Conservation (phyloP, 306 rosid genomes). For the Elaeagnus macrophylla region DNA sequence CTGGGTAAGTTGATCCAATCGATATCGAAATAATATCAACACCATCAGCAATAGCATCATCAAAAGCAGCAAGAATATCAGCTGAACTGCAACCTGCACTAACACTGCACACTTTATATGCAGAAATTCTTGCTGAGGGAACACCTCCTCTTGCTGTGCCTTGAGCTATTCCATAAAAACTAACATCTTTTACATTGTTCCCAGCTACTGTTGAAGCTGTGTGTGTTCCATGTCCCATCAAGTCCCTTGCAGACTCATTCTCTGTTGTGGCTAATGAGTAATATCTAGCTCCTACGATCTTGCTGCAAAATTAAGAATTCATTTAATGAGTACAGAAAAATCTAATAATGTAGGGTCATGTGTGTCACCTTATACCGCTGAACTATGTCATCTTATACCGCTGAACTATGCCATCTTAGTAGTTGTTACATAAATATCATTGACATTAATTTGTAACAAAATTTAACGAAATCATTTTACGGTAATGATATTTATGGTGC, state of each 20-base stretch:
- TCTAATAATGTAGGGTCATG: not conserved
- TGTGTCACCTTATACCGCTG: not conserved
- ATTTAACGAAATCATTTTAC: too few species aligned
- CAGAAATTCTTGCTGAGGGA: constrained; percentile 19
- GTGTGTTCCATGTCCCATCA: constrained; percentile 14
- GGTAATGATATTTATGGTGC: too few species aligned
- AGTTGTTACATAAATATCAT: too few species aligned
- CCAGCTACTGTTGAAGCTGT: constrained; percentile 26
- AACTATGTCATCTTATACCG: not conserved
- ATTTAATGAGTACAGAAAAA: not conserved
- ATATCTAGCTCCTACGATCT: constrained; percentile 6
- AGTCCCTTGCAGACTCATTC: constrained; percentile 4
- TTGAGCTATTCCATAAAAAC: constrained; percentile 11
- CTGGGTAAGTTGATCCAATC: not conserved
- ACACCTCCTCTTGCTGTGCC: constrained; percentile 27
- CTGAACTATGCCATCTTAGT: too few species aligned
- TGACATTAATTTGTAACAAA: too few species aligned
- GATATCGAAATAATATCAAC: constrained; percentile 25
- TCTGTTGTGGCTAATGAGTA: not conserved
- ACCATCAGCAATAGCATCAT: constrained; percentile 43
- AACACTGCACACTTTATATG: constrained; percentile 6
- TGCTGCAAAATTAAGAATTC: constrained; percentile 1
- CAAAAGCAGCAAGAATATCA: constrained; percentile 24
- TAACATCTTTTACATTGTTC: constrained; percentile 6
- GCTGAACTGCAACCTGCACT: not conserved